Evolutionary conservation across 202 grass and related monocot species (phyloP), one percentile per base, ranked within the genome.

Genomic region (Brachypodium distachyon): DNA sequence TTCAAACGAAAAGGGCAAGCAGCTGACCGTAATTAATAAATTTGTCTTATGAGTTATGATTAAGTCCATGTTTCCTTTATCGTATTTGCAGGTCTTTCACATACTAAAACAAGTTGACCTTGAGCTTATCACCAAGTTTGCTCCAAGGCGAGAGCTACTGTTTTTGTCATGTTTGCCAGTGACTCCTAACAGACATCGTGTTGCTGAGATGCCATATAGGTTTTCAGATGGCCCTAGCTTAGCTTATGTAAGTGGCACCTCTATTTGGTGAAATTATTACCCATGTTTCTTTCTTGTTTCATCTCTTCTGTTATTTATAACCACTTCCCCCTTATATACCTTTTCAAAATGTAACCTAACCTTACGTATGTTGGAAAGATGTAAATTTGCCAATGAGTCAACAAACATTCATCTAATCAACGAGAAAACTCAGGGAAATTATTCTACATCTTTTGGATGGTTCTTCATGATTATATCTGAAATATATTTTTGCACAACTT

Each of bases 81-180:
- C 40, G 63, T 66, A 38, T 91, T 85, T 78, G 61, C 76, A 97
- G 94, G 84, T 80, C 10, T 97, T 88, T 92, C 81, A 86, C 58
- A 79, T 97, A 34, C 73, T 97, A 60, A 84, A 94, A 80, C 56
- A 84, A 80, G 55, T 86, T 81, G 89, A 97, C 66, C 82, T 80
- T 84, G 77, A 90, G 73, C 87, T 92, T 61, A 78, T 94, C 53
- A 18, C 80, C 47, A 77, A 84, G 50, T 90, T 97, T 66, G 63
- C 78, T 67, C 73, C 76, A 80, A 97, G 83, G 43, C 76, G 73
- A 36, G 91, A 88, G 62, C 74, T 93, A 66, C 74, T 90, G 23
- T 94, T 97, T 61, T 51, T 97, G 38, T 94, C 94, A 18, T 86
- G 77, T 81, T 74, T 94, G 68, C 94, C 91, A 23, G 85, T 97